Conservation (phyloP, 306 rosid species). For the Cicer judaicum region DNA sequence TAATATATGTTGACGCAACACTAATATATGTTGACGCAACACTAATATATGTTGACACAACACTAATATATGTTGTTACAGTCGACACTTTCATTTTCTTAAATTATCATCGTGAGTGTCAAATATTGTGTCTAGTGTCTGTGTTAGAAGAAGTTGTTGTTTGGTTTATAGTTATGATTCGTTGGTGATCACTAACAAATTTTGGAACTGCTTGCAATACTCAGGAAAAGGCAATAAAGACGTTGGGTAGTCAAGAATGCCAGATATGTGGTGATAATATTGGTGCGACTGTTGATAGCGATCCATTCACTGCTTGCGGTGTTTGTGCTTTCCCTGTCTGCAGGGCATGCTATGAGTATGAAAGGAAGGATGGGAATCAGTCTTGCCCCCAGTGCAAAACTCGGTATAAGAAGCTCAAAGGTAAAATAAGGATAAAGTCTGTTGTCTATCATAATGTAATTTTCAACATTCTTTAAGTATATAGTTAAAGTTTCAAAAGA, state of each 20-base stretch:
- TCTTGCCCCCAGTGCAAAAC: constrained; percentile 98
- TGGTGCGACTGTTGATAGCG: constrained; percentile 71
- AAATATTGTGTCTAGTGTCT: too few species aligned
- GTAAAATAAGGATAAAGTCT: constrained; percentile 44
- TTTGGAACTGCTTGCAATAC: constrained; percentile 24
- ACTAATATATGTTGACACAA: too few species aligned
- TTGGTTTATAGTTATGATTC: constrained; percentile 9
- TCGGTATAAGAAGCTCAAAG: constrained; percentile 83
- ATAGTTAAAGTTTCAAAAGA: constrained; percentile 6
- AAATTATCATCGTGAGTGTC: too few species aligned
- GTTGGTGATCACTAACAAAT: constrained; percentile 18
- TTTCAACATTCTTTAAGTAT: constrained; percentile 7
- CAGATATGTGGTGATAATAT: constrained; percentile 93
- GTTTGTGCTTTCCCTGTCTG: constrained; percentile 94
- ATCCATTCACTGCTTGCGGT: constrained; percentile 75
- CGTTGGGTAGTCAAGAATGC: constrained; percentile 70
- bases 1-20: too few species aligned
- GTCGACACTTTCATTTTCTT: too few species aligned
- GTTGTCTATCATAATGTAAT: constrained; percentile 19
- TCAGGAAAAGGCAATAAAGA: constrained; percentile 65
- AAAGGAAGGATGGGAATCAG: constrained; percentile 95
- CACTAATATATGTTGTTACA: too few species aligned
- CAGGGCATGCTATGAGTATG: constrained; percentile 94
- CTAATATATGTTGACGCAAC: too few species aligned
- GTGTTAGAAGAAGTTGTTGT: not conserved